Base-by-base conservation (phyloP, 1,284 basidiomycete species). In the Schizopora paradoxa region DNA sequence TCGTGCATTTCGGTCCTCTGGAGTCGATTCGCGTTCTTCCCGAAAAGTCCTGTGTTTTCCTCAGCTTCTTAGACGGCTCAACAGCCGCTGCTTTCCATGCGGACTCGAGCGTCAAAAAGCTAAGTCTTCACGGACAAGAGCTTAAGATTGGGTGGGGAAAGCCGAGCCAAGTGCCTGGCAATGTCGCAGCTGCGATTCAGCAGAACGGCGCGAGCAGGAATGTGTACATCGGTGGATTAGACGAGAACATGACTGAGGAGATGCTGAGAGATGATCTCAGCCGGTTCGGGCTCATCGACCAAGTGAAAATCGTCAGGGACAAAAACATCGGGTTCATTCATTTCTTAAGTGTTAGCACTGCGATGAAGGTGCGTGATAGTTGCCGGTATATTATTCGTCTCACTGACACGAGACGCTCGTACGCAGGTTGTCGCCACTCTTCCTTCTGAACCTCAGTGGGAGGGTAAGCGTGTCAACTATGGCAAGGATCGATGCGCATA, bases 281-380 rank as follows among this genome's bases (percentile, higher is more conserved):
- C 58, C 75, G 86, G 32, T 97, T 93, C 59, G 93, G 93, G n/a
- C 73, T 93, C 34, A 96, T 97, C 60, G 93, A 97, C 66, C 93
- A 96, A 64, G 91, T 97, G 62, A 97, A 97, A 77, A 95, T 96
- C 59, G 93, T 96, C 32, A 72, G 91, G 51, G 93, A 97, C 72
- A 96, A 96, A 76, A 93, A 94, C 60, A 96, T 96, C 54, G 93
- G 91, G 5, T 97, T 97, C 62, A 89, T 97, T 31, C 93, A 97
- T 67, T 97, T 96, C 73, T 70, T 96, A 58, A 91, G 86, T 64
- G 95, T 97, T 62, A 78, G 85, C 10, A 81, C 87, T 31, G 93
- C 93, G 25, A 94, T 87, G 56, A 95, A 95, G 84, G 91, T 90
- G 49, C 41, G 64, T 53, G n/a, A n/a, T n/a, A n/a, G n/a, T n/a